A percentile compares a stretch with the other conserved stretches of the same genome.
Conservation (phyloP, 2,329 filamentous ascomycete species). For the Penicillium sp. region DNA sequence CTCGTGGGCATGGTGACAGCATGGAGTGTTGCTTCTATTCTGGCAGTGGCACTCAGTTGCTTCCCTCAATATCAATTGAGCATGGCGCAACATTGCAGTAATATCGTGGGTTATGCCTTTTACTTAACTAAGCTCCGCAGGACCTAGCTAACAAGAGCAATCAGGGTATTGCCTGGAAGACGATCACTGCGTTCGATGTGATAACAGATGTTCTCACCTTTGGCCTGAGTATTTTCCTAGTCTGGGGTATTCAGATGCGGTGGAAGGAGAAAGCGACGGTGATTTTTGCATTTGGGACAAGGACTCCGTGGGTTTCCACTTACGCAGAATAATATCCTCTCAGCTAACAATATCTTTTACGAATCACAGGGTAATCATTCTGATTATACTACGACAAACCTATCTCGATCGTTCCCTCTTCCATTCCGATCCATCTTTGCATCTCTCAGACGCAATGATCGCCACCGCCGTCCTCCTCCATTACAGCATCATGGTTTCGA, state of each 20-base stretch:
- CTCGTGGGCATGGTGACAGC: background rate
- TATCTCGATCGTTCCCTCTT: conserved; percentile 37
- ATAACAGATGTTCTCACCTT: conserved; percentile 31
- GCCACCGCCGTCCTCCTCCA: conserved; percentile 48
- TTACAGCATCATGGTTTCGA: conserved; percentile 50
- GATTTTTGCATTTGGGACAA: conserved; percentile 28
- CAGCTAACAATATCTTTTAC: background rate
- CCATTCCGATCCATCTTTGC: conserved; percentile 38
- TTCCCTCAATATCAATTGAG: conserved; percentile 2
- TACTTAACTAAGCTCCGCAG: background rate
- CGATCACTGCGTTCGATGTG: conserved; percentile 49
- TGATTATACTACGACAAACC: conserved; percentile 37
- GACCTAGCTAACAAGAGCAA: background rate
- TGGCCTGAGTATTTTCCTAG: conserved; percentile 31
- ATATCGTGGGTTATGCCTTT: background rate
- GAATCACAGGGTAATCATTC: background rate
- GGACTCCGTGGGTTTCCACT: conserved; percentile 30
- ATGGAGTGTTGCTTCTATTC: conserved; percentile 1
- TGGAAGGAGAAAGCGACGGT: conserved; percentile 24
- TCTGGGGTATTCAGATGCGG: conserved; percentile 34
- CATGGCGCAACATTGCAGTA: conserved; percentile 1
- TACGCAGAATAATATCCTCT: background rate
- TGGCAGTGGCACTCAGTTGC: background rate
- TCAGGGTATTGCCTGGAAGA: conserved; percentile 40
- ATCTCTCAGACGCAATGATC: conserved; percentile 41